These are phyloP conservation scores for Acephala macrosclerotiorum DNA, from an alignment of 2,329 filamentous ascomycete species.

Conservation along the genomic window DNA sequence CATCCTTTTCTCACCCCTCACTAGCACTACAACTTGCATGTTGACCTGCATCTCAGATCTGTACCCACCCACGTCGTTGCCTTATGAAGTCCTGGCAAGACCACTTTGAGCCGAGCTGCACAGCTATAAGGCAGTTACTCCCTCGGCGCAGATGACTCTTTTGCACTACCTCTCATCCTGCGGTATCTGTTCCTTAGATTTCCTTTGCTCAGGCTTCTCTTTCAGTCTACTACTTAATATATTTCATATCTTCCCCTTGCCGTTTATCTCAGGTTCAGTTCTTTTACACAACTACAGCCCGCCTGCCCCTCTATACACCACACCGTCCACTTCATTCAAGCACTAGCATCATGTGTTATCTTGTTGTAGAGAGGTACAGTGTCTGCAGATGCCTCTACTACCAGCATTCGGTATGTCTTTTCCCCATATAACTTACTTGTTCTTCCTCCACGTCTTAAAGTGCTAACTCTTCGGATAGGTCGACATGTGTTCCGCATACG, in stretches of 20 bases:
- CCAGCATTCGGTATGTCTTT: slow-evolving; percentile 60
- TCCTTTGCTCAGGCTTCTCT: slow-evolving; percentile 42
- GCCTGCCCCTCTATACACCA: slow-evolving; percentile 23
- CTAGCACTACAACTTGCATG: slow-evolving; percentile 38
- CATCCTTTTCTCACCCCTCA: slow-evolving; percentile 29
- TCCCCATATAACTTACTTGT: too few relatives aligned
- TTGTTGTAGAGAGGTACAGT: slow-evolving; percentile 73
- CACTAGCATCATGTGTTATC: slow-evolving; percentile 67
- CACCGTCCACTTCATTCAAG: slow-evolving; percentile 21
- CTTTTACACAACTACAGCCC: slow-evolving; percentile 19
- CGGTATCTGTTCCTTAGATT: slow-evolving; percentile 37
- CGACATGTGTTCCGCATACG: slow-evolving; percentile 70
- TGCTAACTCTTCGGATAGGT: too few relatives aligned
- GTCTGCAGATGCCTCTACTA: slow-evolving; percentile 76
- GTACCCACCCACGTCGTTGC: slow-evolving; percentile 36
- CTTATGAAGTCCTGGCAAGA: slow-evolving; percentile 36
- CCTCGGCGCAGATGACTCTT: slow-evolving; percentile 43
- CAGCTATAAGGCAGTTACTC: slow-evolving; percentile 44
- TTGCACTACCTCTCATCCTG: slow-evolving; percentile 37
- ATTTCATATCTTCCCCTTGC: slow-evolving; percentile 39
- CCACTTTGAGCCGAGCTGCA: slow-evolving; percentile 23
- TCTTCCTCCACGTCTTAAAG: too few relatives aligned
- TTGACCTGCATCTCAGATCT: slow-evolving; percentile 40
- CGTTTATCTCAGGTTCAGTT: slow-evolving; percentile 31
- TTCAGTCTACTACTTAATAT: slow-evolving; percentile 42